Conservation (phyloP, 1,139 yeast species). For the Lodderomyces pseudojiufengensis region DNA sequence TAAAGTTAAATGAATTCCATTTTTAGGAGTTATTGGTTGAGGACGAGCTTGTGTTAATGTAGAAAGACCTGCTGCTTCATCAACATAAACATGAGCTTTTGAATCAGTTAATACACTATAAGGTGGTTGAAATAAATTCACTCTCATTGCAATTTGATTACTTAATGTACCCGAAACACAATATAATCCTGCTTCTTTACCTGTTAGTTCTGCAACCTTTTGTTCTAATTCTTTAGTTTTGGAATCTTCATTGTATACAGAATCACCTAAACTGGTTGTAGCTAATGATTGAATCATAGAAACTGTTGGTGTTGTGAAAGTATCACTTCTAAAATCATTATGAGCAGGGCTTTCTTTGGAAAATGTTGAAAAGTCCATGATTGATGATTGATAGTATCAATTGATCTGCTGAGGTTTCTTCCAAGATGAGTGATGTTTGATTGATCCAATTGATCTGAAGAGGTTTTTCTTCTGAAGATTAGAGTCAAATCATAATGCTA, state of each 20-base stretch:
- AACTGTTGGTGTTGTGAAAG: constrained; percentile 43
- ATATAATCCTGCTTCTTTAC: constrained; percentile 40
- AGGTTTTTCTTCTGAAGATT: no score
- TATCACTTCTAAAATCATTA: constrained; percentile 46
- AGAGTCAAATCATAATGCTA: no score
- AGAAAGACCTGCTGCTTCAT: constrained; percentile 47
- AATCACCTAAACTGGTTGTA: constrained; percentile 36
- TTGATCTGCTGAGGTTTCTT: no score
- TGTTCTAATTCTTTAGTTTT: constrained; percentile 33
- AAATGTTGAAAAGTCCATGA: constrained; percentile 19
- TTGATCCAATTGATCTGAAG: no score
- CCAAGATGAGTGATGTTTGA: no score
- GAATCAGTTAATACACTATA: constrained; percentile 40
- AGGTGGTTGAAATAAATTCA: constrained; percentile 44
- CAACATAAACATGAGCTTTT: constrained; percentile 37
- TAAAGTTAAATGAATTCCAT: constrained; percentile 36
- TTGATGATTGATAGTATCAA: no score
- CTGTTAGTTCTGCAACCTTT: constrained; percentile 35
- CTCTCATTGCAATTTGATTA: constrained; percentile 41
- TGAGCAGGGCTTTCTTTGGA: constrained; percentile 24
- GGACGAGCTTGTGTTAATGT: constrained; percentile 46
- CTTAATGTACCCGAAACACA: constrained; percentile 48
- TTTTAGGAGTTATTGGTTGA: constrained; percentile 36
- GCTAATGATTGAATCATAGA: constrained; percentile 33
- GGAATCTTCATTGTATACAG: constrained; percentile 43